Percentiles rank a stretch among this genome's conserved stretches.
Conservation (phyloP, 2,329 filamentous ascomycete genomes). For the Beauveria australis region DNA sequence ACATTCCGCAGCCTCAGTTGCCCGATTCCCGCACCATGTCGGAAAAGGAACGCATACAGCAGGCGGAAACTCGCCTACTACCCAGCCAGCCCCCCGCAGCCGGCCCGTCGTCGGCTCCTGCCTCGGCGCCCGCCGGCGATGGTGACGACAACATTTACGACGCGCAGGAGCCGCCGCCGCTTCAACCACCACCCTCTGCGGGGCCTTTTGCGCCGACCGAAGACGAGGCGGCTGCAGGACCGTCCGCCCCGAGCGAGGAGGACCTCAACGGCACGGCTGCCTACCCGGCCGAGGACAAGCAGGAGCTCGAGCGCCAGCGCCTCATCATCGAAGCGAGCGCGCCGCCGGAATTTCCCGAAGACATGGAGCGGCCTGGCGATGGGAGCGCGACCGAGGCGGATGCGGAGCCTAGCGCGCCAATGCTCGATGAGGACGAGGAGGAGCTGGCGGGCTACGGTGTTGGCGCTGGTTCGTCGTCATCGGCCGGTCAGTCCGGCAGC, state of each 20-base stretch:
- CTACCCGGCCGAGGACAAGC: slow-evolving; percentile 59
- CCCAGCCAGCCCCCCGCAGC: slow-evolving; percentile 61
- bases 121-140: slow-evolving; percentile 10
- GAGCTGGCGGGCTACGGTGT: slow-evolving; percentile 31
- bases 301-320: slow-evolving; percentile 61
- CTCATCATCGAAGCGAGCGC: slow-evolving; percentile 58
- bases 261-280: slow-evolving; percentile 25
- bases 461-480: slow-evolving; percentile 17
- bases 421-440: slow-evolving; percentile 48
- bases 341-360: slow-evolving; percentile 49
- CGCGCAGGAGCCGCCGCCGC: slow-evolving; percentile 32
- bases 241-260: slow-evolving; percentile 39
- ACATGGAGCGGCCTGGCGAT: slow-evolving; percentile 33
- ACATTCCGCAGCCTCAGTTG: slow-evolving; percentile 53
- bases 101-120: slow-evolving; percentile 28
- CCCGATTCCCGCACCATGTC: slow-evolving; percentile 54
- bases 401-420: slow-evolving; percentile 48
- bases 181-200: slow-evolving; percentile 10
- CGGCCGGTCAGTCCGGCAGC: neutral
- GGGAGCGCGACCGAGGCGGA: slow-evolving; percentile 18
- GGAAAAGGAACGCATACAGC: slow-evolving; percentile 74
- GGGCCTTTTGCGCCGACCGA: slow-evolving; percentile 12
- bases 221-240: slow-evolving; percentile 22
- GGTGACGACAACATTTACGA: slow-evolving; percentile 46
- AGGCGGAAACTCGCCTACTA: slow-evolving; percentile 69